Evolutionary conservation across 345 rosid species (phyloP), one percentile per base, ranked within the genome.

Genomic region (Linum tenue): DNA sequence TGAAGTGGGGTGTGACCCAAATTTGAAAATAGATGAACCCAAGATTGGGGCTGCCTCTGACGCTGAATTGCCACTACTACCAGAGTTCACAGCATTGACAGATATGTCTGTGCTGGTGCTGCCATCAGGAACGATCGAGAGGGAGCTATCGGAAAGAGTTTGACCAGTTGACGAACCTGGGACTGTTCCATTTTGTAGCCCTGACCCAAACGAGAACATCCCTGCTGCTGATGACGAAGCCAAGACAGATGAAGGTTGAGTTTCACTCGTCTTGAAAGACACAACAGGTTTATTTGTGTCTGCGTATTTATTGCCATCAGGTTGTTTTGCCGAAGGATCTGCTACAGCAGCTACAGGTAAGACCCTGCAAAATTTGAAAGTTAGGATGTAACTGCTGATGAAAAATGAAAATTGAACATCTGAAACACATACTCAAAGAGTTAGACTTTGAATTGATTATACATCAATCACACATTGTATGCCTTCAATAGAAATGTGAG

Each of bases 141-240:
- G 55, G 66, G 80, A 59, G 72, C 63, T 62, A 66, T 65, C 60
- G 4, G 67, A 56, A 59, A 75, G 64, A 69, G 66, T 80, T 71
- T 85, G 84, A 70, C 73, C 50, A 10, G 53, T 44, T 44, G 51
- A 9, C 12, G 51, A 44, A 9, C 7, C 51, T 44, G 51, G 10
- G 73, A 74, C 69, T 56, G 82, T 72, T 48, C 89, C 83, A 73
- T 80, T 81, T 64, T 55, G 75, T 62, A 48, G 67, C 74, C 63
- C 67, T 53, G 80, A 74, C 74, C 84, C 82, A 55, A 73, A 78
- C 16, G 80, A 73, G 71, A 85, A 84, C 64, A 71, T 42, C 50
- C 76, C 73, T 36, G 85, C 75, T 60, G 74, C 70, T 31, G 83
- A 40, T 39, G 72, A 55, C 35, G 81, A 71, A 58, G 80, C 61